These are phyloP conservation scores for Hyparrhenia diplandra DNA, from an alignment of 176 grass and related monocot genomes.

Conservation along the genomic window DNA sequence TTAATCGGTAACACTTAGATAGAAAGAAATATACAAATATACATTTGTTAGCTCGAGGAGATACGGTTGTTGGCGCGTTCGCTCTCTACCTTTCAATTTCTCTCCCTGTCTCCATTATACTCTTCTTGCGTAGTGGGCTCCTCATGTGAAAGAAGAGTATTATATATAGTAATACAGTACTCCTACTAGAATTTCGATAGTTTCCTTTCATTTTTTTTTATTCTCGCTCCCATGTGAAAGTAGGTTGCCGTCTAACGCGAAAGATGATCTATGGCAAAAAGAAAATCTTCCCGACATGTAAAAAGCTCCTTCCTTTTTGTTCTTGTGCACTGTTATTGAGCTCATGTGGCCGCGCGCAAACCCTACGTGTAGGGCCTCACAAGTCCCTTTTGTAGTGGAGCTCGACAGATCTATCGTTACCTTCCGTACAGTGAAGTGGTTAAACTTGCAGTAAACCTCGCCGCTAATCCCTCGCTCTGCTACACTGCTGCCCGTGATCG, in stretches of 20 bases:
- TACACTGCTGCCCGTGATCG: background rate
- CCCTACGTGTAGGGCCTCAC: background rate
- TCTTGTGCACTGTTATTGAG: constrained; percentile 3
- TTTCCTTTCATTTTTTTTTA: too few relatives aligned
- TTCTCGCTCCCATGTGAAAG: constrained; percentile 22
- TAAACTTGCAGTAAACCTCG: background rate
- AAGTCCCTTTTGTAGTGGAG: too few relatives aligned
- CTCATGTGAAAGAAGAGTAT: too few relatives aligned
- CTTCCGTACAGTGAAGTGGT: too few relatives aligned
- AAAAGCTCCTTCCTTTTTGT: constrained; percentile 11
- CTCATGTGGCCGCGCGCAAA: constrained; percentile 4
- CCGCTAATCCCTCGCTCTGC: background rate
- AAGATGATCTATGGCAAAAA: constrained; percentile 14
- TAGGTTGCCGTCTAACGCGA: background rate
- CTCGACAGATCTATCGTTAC: too few relatives aligned
- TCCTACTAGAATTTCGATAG: too few relatives aligned
- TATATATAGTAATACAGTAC: too few relatives aligned
- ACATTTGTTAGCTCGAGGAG: constrained; percentile 5
- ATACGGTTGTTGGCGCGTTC: constrained; percentile 16
- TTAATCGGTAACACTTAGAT: too few relatives aligned
- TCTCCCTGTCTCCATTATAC: too few relatives aligned
- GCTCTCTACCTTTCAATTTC: too few relatives aligned
- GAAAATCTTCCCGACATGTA: background rate
- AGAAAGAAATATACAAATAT: background rate
- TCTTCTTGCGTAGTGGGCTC: too few relatives aligned